phyloP scores from a whole-genome alignment of 306 rosid species.

The Fagus crenata region DNA sequence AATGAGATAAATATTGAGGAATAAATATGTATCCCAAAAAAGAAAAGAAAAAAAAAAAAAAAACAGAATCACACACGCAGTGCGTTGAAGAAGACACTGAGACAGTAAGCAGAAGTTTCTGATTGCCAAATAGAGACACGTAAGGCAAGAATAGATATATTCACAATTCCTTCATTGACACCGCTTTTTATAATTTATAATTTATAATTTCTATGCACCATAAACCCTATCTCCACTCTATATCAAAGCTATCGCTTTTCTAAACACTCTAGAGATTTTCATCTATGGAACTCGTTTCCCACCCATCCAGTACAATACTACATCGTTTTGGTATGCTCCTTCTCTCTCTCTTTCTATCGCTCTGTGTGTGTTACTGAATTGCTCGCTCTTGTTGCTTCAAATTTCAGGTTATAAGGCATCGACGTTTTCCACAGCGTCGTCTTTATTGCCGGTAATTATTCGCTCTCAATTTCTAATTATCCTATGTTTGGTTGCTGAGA shows the following conservation, averaged over 20 bases:
- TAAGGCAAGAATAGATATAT: too few species aligned
- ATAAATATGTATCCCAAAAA: too few species aligned
- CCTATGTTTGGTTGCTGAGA: background rate
- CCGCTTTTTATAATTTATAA: too few species aligned
- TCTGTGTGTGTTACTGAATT: background rate
- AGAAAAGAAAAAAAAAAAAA: too few species aligned
- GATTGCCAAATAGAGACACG: background rate
- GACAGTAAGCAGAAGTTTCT: background rate
- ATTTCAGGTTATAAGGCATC: conserved; percentile 25
- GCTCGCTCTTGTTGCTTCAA: background rate
- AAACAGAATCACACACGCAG: too few species aligned
- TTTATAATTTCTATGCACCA: background rate
- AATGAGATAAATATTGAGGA: too few species aligned
- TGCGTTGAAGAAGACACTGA: background rate
- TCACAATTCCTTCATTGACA: background rate
- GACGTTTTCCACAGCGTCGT: conserved; percentile 16
- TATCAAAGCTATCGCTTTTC: too few species aligned
- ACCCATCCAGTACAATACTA: background rate
- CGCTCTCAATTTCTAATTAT: background rate
- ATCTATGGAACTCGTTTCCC: background rate
- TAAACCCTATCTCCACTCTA: background rate
- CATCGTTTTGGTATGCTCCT: conserved; percentile 15
- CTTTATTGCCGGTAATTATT: conserved; percentile 21
- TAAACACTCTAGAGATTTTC: too few species aligned
- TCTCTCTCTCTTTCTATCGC: conserved; percentile 23